A percentile compares a stretch with the other conserved stretches of the same genome.
Conservation (phyloP, 305 asterid genomes). For the Solanum hybrid region DNA sequence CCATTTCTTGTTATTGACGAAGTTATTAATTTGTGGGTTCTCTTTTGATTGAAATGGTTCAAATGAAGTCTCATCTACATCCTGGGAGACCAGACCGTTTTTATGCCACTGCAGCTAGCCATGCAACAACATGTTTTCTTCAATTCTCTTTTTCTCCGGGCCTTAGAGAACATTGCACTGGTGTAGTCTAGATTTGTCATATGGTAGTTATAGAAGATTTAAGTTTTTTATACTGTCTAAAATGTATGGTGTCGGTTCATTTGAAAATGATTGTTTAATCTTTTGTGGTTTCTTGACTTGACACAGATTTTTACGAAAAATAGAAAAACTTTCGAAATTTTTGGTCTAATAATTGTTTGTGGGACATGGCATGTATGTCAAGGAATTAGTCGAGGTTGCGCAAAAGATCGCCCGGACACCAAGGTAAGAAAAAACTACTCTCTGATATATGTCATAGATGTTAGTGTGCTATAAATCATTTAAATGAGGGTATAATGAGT, state of each 20-base stretch:
- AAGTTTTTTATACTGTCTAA: neutral
- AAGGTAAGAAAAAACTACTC: neutral
- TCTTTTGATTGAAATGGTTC: slow-evolving; percentile 45
- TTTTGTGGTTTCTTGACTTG: slow-evolving; percentile 11
- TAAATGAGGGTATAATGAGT: neutral
- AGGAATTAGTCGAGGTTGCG: neutral
- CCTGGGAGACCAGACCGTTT: slow-evolving; percentile 92
- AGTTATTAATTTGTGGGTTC: slow-evolving; percentile 12
- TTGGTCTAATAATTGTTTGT: neutral
- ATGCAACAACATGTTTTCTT: slow-evolving; percentile 64
- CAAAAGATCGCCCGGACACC: neutral
- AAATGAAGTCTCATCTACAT: slow-evolving; percentile 76
- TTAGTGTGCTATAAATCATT: neutral
- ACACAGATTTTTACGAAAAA: neutral
- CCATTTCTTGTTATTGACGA: neutral
- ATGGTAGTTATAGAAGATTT: neutral
- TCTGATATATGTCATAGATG: neutral
- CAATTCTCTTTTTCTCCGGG: neutral
- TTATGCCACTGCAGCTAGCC: slow-evolving; percentile 89
- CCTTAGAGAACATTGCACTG: neutral
- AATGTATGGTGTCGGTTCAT: slow-evolving; percentile 1
- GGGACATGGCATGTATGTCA: neutral
- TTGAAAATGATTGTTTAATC: slow-evolving; percentile 16
- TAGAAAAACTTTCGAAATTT: neutral
- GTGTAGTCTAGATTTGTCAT: neutral